phyloP scores from a whole-genome alignment of 2,329 filamentous ascomycete genomes.

The Sordariomycetes sp. region DNA sequence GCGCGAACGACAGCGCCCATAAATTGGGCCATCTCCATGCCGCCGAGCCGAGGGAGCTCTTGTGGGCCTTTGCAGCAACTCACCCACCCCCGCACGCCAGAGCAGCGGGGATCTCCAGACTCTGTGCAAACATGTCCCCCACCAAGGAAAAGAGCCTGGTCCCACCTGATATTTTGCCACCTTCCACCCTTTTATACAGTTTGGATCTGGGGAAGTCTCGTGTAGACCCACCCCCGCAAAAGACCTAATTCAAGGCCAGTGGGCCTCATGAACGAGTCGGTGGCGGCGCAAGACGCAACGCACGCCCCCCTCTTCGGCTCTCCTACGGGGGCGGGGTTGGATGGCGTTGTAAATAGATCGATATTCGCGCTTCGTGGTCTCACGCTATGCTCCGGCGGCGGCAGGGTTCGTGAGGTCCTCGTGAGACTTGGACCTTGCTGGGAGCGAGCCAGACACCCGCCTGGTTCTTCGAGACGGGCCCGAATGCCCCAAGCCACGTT shows the following conservation, averaged over 20 bases:
- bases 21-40: too few species aligned
- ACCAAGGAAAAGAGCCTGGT: background rate
- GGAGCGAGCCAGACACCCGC: background rate
- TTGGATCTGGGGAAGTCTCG: background rate
- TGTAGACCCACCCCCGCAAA: too few species aligned
- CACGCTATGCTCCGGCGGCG: background rate
- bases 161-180: background rate
- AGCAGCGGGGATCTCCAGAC: background rate
- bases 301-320: background rate
- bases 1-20: too few species aligned
- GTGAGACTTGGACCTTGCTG: background rate
- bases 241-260: too few species aligned
- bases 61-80: background rate
- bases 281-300: background rate
- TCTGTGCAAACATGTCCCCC: background rate
- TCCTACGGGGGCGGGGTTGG: background rate
- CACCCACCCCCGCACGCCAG: background rate
- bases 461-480: background rate
- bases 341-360: background rate
- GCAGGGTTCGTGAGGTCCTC: background rate
- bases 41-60: too few species aligned
- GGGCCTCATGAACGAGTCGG: background rate
- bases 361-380: background rate
- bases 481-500: too few species aligned
- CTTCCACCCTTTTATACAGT: background rate